phyloP scores from a whole-genome alignment of 106 monocot species.

The Xerophyta viscosa region DNA sequence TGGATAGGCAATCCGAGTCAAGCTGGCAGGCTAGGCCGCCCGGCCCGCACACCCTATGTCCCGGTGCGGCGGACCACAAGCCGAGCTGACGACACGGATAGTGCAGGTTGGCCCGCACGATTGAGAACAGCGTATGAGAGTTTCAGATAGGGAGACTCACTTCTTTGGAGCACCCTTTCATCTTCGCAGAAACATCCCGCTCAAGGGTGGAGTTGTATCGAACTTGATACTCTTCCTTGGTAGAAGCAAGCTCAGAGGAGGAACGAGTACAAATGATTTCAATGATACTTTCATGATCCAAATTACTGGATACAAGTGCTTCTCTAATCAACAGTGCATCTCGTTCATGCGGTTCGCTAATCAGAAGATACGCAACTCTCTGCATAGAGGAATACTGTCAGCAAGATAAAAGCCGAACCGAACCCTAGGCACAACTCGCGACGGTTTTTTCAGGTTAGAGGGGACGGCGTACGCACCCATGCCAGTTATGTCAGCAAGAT shows the following conservation, averaged over 20 bases:
- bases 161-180: conserved; percentile 24
- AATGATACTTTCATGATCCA: conserved; percentile 12
- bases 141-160: conserved; percentile 1
- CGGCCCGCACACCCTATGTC: too few species aligned
- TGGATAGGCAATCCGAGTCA: too few species aligned
- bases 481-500: too few species aligned
- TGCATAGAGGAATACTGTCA: conserved; percentile 14
- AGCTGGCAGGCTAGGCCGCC: too few species aligned
- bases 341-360: conserved; percentile 17
- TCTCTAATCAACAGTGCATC: conserved; percentile 26
- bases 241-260: conserved; percentile 15
- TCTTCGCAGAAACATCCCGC: conserved; percentile 21
- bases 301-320: conserved; percentile 13
- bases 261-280: conserved; percentile 43
- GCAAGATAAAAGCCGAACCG: neutral
- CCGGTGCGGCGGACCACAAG: too few species aligned
- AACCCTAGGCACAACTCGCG: neutral
- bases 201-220: conserved; percentile 23
- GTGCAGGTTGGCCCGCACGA: too few species aligned
- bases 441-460: too few species aligned
- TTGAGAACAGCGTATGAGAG: too few species aligned
- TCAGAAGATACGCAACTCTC: conserved; percentile 27
- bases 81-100: too few species aligned
- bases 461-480: too few species aligned
- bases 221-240: conserved; percentile 22